A percentile compares a stretch with the other conserved stretches of the same genome.
phyloP scores from a whole-genome alignment of 495 filamentous ascomycete species.

The Xylaria intraflava region DNA sequence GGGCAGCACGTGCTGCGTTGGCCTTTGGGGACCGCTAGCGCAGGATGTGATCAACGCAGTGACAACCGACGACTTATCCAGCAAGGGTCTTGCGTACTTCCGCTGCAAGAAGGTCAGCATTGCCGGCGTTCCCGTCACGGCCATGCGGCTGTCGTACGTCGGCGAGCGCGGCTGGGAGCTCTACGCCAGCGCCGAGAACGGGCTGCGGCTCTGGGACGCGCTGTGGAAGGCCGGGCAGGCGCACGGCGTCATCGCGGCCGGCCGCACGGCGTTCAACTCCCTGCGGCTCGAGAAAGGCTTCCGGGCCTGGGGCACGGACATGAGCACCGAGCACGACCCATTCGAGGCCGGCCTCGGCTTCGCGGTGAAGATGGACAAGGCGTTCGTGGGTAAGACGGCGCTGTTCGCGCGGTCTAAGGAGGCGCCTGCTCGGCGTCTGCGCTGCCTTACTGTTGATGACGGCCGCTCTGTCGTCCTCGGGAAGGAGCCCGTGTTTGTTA shows the following conservation, averaged over 20 bases:
- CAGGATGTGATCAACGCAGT: slow-evolving; percentile 28
- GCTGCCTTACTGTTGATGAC: slow-evolving; percentile 39
- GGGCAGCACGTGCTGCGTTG: slow-evolving; percentile 44
- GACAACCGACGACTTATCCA: slow-evolving; percentile 35
- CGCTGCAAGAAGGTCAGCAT: slow-evolving; percentile 33
- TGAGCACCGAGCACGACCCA: slow-evolving; percentile 45
- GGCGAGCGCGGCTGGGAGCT: slow-evolving; percentile 49
- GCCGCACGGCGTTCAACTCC: slow-evolving; percentile 43
- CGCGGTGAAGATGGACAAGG: slow-evolving; percentile 30
- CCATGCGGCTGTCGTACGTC: slow-evolving; percentile 41
- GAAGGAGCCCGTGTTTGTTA: slow-evolving; percentile 44
- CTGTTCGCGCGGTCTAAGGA: slow-evolving; percentile 30
- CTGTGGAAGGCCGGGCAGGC: slow-evolving; percentile 39
- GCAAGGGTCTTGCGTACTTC: slow-evolving; percentile 35
- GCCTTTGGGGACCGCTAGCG: slow-evolving; percentile 46
- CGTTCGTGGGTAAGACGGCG: slow-evolving; percentile 23
- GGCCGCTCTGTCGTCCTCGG: slow-evolving; percentile 41
- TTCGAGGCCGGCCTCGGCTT: slow-evolving; percentile 40
- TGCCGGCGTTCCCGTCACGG: slow-evolving; percentile 25
- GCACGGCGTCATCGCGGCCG: slow-evolving; percentile 42
- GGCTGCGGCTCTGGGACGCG: slow-evolving; percentile 40
- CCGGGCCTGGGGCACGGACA: slow-evolving; percentile 37
- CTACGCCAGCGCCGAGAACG: slow-evolving; percentile 42
- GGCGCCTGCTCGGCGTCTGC: slow-evolving; percentile 17
- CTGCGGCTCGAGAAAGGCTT: slow-evolving; percentile 45